Conservation (phyloP, 176 grass and related monocot species). For the Musa schizocarpa region DNA sequence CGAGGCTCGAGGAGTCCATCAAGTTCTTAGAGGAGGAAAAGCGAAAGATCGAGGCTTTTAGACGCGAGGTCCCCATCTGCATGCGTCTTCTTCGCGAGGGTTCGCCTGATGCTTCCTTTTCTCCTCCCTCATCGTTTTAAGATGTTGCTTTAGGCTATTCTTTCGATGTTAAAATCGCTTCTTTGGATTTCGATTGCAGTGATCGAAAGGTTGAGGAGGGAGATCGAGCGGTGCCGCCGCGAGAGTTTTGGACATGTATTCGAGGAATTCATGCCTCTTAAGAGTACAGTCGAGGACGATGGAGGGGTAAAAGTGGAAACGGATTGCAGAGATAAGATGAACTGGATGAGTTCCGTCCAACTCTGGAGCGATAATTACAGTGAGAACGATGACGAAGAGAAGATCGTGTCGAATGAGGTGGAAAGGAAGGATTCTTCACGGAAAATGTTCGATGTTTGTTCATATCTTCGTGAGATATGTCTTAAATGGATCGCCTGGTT, state of each 20-base stretch:
- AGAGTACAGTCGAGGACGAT: constrained; percentile 31
- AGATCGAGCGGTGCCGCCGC: constrained; percentile 36
- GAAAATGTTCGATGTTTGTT: not conserved
- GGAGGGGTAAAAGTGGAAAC: constrained; percentile 22
- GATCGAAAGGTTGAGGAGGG: constrained; percentile 67
- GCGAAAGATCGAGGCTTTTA: constrained; percentile 85
- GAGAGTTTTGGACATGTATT: constrained; percentile 11
- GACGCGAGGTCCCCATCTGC: constrained; percentile 74
- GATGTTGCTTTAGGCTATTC: not conserved
- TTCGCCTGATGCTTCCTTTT: constrained; percentile 6
- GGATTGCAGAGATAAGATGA: constrained; percentile 64
- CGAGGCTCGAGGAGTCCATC: constrained; percentile 59
- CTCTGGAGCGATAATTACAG: constrained; percentile 59
- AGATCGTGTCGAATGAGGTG: not conserved
- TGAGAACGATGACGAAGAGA: constrained; percentile 1
- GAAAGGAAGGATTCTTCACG: not conserved
- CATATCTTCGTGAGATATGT: not conserved
- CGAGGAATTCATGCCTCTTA: constrained; percentile 21
- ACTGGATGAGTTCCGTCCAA: constrained; percentile 91
- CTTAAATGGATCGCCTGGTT: not conserved
- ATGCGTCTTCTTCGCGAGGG: constrained; percentile 64
- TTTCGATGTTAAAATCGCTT: not conserved
- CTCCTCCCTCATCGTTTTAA: not conserved
- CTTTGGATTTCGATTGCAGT: constrained; percentile 27
- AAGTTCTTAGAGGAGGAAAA: constrained; percentile 63